phyloP scores from a whole-genome alignment of 2,329 filamentous ascomycete genomes.

The Stagonosporopsis chrysanthemi region DNA sequence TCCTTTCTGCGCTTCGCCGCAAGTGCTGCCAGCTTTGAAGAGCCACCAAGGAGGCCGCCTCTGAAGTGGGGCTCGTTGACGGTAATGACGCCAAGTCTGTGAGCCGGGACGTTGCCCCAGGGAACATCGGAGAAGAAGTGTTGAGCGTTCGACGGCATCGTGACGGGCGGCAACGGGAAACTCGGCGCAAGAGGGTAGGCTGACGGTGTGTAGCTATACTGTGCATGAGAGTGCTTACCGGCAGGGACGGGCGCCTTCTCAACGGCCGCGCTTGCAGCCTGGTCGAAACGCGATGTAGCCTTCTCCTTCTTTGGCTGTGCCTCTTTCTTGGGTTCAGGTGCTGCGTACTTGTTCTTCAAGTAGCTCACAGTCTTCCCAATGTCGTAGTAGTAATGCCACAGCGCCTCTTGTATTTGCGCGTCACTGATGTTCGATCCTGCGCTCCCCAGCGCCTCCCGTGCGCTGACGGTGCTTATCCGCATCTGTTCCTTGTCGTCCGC shows the following conservation, averaged over 20 bases:
- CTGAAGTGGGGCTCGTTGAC: conserved; percentile 65
- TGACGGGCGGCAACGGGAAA: conserved; percentile 44
- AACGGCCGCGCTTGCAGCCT: conserved; percentile 51
- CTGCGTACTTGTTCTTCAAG: conserved; percentile 65
- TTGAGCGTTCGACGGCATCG: conserved; percentile 46
- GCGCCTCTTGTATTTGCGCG: conserved; percentile 81
- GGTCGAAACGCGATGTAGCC: conserved; percentile 54
- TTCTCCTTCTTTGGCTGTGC: conserved; percentile 51
- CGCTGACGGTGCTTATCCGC: conserved; percentile 70
- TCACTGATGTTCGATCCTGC: conserved; percentile 67
- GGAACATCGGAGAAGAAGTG: conserved; percentile 84
- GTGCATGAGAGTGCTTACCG: conserved; percentile 54
- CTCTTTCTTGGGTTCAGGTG: conserved; percentile 35
- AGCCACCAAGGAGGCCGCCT: conserved; percentile 80
- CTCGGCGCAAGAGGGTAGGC: conserved; percentile 22
- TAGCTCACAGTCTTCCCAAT: conserved; percentile 85
- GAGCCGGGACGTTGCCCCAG: conserved; percentile 77
- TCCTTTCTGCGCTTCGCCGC: conserved; percentile 88
- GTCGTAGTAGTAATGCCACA: conserved; percentile 98
- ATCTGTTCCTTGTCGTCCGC: conserved; percentile 59
- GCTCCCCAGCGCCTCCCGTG: conserved; percentile 70
- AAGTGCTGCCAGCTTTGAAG: conserved; percentile 86
- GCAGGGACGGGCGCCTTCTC: conserved; percentile 50
- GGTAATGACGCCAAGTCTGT: conserved; percentile 70
- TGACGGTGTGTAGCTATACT: conserved; percentile 23